These are phyloP conservation scores for Colletotrichum lentis DNA, from an alignment of 2,329 filamentous ascomycete species.

Conservation along the genomic window DNA sequence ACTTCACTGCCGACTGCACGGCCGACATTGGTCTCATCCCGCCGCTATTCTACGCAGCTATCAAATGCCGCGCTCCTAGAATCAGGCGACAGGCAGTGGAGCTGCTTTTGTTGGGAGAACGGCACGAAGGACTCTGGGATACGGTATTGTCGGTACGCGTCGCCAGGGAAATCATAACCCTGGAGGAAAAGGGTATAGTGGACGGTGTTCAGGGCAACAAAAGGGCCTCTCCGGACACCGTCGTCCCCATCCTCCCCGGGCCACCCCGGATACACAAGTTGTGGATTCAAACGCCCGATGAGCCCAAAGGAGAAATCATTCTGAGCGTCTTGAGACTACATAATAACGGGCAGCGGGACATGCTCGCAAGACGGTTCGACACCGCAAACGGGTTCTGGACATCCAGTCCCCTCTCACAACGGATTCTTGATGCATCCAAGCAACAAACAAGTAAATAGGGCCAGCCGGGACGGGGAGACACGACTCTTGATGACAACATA, in stretches of 20 bases:
- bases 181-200: slow-evolving; percentile 47
- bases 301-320: background rate
- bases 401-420: background rate
- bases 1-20: slow-evolving; percentile 41
- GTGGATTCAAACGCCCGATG: background rate
- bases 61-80: slow-evolving; percentile 56
- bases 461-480: too few species aligned
- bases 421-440: background rate
- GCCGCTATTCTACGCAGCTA: slow-evolving; percentile 55
- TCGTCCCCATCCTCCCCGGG: background rate
- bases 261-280: background rate
- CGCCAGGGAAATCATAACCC: slow-evolving; percentile 48
- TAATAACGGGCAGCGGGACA: background rate
- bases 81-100: slow-evolving; percentile 51
- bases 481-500: rapidly evolving
- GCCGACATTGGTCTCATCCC: slow-evolving; percentile 56
- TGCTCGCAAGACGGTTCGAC: background rate
- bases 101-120: slow-evolving; percentile 44
- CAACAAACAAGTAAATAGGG: too few species aligned
- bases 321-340: background rate
- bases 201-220: slow-evolving; percentile 40
- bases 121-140: slow-evolving; percentile 56
- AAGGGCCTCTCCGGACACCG: background rate
- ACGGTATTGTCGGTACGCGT: slow-evolving; percentile 44
- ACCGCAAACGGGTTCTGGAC: background rate